Evolutionary conservation across 192 early-diverging fungal genomes (phyloP).

Genomic region (Dispira parvispora): DNA sequence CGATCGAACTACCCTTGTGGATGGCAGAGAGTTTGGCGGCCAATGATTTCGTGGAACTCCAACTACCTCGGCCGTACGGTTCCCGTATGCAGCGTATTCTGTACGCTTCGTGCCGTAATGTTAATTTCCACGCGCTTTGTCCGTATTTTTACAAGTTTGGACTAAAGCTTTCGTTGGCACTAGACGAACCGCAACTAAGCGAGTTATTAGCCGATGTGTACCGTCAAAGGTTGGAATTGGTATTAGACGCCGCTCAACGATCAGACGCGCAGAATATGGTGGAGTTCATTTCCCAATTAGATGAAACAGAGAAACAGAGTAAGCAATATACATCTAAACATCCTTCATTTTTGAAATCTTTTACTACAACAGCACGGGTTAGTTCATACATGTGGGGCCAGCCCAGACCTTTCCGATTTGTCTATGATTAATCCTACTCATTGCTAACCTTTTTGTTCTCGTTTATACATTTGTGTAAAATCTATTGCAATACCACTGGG

Average conservation of each 20-base stretch:
- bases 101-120: conserved; percentile 17
- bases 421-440: background rate
- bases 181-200: conserved; percentile 13
- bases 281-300: conserved; percentile 3
- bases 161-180: conserved; percentile 16
- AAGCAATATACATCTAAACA: background rate
- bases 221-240: background rate
- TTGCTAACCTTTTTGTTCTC: background rate
- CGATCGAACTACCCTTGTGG: conserved; percentile 26
- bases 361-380: background rate
- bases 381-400: background rate
- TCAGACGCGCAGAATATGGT: conserved; percentile 7
- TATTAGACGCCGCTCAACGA: conserved; percentile 6
- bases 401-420: background rate
- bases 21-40: conserved; percentile 18
- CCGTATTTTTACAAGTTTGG: conserved; percentile 28
- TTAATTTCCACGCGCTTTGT: conserved; percentile 21
- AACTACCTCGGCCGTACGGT: conserved; percentile 21
- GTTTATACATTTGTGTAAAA: background rate
- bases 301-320: conserved; percentile 1
- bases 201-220: conserved; percentile 14
- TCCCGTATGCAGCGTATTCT: conserved; percentile 18
- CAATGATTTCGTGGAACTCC: conserved; percentile 17
- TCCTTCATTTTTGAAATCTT: too few relatives aligned
- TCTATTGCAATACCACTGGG: background rate